Conservation (phyloP, 495 filamentous ascomycete genomes). For the Daldinia vernicosa region DNA sequence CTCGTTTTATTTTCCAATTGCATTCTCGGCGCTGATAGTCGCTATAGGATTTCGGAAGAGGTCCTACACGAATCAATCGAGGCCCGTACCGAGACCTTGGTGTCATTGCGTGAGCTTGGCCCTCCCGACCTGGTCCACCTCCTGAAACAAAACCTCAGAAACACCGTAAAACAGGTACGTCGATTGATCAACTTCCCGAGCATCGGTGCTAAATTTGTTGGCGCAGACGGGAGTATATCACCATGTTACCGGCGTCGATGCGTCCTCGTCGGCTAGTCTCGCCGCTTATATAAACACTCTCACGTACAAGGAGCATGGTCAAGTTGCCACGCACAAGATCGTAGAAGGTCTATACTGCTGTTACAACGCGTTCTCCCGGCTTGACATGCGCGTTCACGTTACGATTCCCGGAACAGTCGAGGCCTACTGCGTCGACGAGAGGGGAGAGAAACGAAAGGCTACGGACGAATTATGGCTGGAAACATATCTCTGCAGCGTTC, state of each 20-base stretch:
- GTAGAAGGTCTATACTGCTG: conserved; percentile 96
- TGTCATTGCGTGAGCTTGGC: conserved; percentile 86
- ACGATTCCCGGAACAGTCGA: conserved; percentile 95
- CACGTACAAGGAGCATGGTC: conserved; percentile 85
- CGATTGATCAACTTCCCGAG: background rate
- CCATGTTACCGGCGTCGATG: conserved; percentile 97
- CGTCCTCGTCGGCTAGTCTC: conserved; percentile 94
- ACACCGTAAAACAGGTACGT: conserved; percentile 69
- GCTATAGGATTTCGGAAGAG: conserved; percentile 84
- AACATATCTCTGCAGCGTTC: conserved; percentile 92
- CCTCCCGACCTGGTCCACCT: conserved; percentile 96
- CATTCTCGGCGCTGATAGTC: conserved; percentile 36
- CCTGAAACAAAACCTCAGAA: conserved; percentile 81
- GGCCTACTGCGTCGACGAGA: conserved; percentile 94
- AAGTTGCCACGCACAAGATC: conserved; percentile 81
- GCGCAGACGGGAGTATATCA: conserved; percentile 89
- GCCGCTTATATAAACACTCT: conserved; percentile 98
- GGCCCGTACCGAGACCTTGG: conserved; percentile 85
- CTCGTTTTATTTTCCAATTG: background rate
- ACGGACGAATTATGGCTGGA: conserved; percentile 96
- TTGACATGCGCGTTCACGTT: conserved; percentile 98
- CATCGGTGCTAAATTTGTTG: conserved; percentile 32
- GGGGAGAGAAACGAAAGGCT: conserved; percentile 90
- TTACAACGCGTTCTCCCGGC: conserved; percentile 98
- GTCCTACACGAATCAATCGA: conserved; percentile 87